Base-by-base conservation (phyloP, 2,329 filamentous ascomycete genomes). In the Thielaviopsis ethacetica region DNA sequence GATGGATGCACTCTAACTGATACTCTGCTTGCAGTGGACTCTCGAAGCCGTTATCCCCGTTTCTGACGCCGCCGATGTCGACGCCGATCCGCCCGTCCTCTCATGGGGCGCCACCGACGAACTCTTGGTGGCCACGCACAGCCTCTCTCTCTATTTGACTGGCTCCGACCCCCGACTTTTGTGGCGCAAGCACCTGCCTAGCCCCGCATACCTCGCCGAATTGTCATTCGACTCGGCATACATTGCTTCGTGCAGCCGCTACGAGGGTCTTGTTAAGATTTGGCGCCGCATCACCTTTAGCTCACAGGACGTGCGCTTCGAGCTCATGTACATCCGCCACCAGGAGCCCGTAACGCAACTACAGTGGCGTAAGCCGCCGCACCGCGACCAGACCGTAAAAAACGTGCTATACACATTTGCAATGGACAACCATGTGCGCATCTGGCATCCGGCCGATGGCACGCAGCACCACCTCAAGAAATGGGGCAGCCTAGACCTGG, bases 401-500 rank as follows among this genome's bases (percentile, higher is more conserved):
- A 93, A 95, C 69, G 85, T 95, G 0, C 77, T 98, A 1, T 97
- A 95, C 67, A 95, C 93, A 0, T 82, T 91, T 63, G 94, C 89
- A 65, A 78, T 82, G 15, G 93, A 98, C 68, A 83, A 85, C 60
- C 75, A 84, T 55, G 73, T 97, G 62, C 81, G 91, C 53, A 79
- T 96, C 49, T 98, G 91, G 91, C 84, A 85, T 0, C 79, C 85
- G 9, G 83, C 82, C 5, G 88, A 95, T 62, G 78, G 82, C 44
- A 38, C 49, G 7, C 75, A 84, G 13, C 83, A 88, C 57, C 81
- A 86, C 5, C 75, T 96, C 67, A 81, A 86, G 59, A 77, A 94
- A 44, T 95, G 91, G 83, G 85, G 84, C 1, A 79, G 84, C 57
- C 81, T 98, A 51, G 85, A 97, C 68, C 77, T 96, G 63, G 73